phyloP scores from a whole-genome alignment of 768 basidiomycete species.

The Pisolithus sp. region DNA sequence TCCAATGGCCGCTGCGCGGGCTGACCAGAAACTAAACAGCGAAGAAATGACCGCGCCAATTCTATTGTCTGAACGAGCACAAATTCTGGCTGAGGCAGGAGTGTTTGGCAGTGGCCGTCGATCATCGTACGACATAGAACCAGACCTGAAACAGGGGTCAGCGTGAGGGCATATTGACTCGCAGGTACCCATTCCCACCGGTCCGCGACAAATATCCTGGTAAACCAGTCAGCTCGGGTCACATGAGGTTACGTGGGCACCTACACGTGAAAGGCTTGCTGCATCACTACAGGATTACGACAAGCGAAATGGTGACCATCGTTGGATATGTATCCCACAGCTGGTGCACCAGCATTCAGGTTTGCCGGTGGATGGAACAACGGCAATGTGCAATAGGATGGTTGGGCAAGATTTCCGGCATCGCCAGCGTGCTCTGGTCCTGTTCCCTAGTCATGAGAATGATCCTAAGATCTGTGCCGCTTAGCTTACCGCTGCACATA shows the following conservation, averaged over 20 bases:
- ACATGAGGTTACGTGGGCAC: slow-evolving; percentile 13
- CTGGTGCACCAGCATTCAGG: slow-evolving; percentile 27
- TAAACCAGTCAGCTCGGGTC: slow-evolving; percentile 2
- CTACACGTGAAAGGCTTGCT: slow-evolving; percentile 50
- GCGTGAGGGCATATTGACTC: slow-evolving; percentile 34
- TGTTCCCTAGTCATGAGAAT: slow-evolving; percentile 11
- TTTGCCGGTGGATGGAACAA: slow-evolving; percentile 38
- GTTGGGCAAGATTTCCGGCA: slow-evolving; percentile 29
- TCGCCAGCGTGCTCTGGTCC: slow-evolving; percentile 41
- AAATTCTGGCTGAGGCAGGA: slow-evolving; percentile 30
- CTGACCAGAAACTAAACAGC: slow-evolving; percentile 44
- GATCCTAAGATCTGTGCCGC: background rate
- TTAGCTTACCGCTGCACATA: slow-evolving; percentile 37
- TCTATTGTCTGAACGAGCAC: slow-evolving; percentile 32
- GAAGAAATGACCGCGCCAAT: slow-evolving; percentile 49
- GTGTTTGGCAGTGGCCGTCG: slow-evolving; percentile 34
- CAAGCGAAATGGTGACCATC: slow-evolving; percentile 49
- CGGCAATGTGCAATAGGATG: slow-evolving; percentile 46
- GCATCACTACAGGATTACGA: slow-evolving; percentile 41
- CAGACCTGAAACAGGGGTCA: slow-evolving; percentile 31
- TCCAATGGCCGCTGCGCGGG: slow-evolving; percentile 36
- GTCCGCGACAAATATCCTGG: slow-evolving; percentile 49
- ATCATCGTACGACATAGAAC: slow-evolving; percentile 38
- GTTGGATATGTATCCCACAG: slow-evolving; percentile 44
- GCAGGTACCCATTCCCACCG: slow-evolving; percentile 24